phyloP scores from a whole-genome alignment of 148 eudicot genomes.

The Vaccinium darrowii region DNA sequence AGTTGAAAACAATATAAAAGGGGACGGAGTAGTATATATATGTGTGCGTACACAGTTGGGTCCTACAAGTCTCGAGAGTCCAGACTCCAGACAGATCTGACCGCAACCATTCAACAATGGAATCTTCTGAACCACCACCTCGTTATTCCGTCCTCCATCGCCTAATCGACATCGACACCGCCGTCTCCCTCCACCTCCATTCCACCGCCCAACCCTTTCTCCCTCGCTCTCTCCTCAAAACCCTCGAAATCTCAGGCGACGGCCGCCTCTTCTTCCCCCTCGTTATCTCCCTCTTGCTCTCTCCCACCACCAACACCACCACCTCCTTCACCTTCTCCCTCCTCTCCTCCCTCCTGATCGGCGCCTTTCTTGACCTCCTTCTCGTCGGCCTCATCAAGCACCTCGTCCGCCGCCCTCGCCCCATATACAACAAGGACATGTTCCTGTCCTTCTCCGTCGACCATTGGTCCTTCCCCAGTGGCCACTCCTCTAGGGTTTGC shows the following conservation, averaged over 20 bases:
- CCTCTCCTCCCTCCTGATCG: slow-evolving; percentile 40
- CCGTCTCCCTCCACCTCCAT: slow-evolving; percentile 54
- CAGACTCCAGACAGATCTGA: too few relatives aligned
- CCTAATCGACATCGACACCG: slow-evolving; percentile 40
- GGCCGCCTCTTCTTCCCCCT: slow-evolving; percentile 86
- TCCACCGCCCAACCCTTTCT: slow-evolving; percentile 38
- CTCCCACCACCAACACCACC: slow-evolving; percentile 32
- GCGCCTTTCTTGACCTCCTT: slow-evolving; percentile 50
- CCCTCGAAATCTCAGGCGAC: slow-evolving; percentile 78
- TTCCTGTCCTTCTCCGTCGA: slow-evolving; percentile 60
- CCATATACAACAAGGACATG: slow-evolving; percentile 66
- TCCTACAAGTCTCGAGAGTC: too few relatives aligned
- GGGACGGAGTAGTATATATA: too few relatives aligned
- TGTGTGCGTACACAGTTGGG: too few relatives aligned
- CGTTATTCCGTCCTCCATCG: slow-evolving; percentile 38
- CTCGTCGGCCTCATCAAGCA: slow-evolving; percentile 62
- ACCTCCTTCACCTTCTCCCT: slow-evolving; percentile 22
- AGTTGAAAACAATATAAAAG: too few relatives aligned
- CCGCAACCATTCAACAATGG: background rate
- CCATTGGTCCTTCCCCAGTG: slow-evolving; percentile 88
- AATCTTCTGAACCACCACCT: slow-evolving; percentile 17
- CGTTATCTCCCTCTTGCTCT: slow-evolving; percentile 49
- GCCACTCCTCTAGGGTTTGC: slow-evolving; percentile 70
- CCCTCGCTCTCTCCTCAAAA: slow-evolving; percentile 57
- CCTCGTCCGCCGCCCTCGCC: slow-evolving; percentile 70